A percentile compares a stretch with the other conserved stretches of the same genome.
phyloP scores from a whole-genome alignment of 176 grass and related monocot genomes.

The Aegilops bicornis region DNA sequence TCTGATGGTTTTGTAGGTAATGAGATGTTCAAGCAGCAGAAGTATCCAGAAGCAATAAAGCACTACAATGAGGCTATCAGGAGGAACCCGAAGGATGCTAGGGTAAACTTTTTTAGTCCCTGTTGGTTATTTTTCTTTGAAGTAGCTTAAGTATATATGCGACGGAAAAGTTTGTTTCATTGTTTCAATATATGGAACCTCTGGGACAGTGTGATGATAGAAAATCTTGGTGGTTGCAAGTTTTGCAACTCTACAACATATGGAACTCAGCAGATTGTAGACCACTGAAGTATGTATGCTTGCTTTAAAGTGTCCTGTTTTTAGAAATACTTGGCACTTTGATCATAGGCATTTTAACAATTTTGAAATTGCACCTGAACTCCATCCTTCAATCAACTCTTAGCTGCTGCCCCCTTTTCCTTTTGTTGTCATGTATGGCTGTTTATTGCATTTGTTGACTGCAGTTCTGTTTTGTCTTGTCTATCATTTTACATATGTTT shows the following conservation, averaged over 20 bases:
- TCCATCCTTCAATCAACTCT: background rate
- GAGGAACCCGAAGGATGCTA: conserved; percentile 90
- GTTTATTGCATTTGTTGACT: background rate
- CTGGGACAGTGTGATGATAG: background rate
- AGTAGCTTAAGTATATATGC: background rate
- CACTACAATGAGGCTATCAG: conserved; percentile 94
- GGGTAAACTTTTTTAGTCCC: conserved; percentile 54
- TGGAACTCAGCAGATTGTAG: background rate
- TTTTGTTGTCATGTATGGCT: background rate
- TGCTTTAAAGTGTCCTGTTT: background rate
- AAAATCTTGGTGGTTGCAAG: background rate
- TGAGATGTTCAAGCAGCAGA: conserved; percentile 87
- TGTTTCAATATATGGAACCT: background rate
- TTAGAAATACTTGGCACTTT: background rate
- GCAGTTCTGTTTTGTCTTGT: background rate
- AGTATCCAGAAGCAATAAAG: conserved; percentile 91
- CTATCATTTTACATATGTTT: background rate
- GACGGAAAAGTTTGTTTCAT: background rate
- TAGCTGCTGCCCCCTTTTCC: background rate
- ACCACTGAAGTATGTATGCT: background rate
- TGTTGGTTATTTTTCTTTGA: background rate
- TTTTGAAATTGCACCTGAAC: background rate
- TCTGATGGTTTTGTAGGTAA: conserved; percentile 59
- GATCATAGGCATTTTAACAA: background rate
- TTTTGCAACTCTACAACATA: background rate